phyloP scores from a whole-genome alignment of 768 basidiomycete genomes.

The Tubosaeta sp. region DNA sequence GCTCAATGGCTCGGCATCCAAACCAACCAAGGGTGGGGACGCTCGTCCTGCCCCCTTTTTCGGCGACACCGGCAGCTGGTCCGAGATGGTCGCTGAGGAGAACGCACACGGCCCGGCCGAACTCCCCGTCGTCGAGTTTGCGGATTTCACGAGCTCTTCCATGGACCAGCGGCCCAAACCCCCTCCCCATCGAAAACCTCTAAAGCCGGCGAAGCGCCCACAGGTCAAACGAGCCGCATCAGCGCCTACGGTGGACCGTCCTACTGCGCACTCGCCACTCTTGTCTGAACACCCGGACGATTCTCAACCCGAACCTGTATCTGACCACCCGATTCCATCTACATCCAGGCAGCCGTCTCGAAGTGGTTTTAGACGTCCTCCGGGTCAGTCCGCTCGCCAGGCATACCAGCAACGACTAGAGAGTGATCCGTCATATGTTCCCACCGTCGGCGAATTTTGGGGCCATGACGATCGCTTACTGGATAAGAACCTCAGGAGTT shows the following conservation, averaged over 20 bases:
- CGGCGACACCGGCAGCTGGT: constrained; percentile 58
- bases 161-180: constrained; percentile 32
- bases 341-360: constrained; percentile 33
- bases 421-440: constrained; percentile 83
- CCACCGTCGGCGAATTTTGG: constrained; percentile 91
- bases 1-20: constrained; percentile 19
- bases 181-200: constrained; percentile 37
- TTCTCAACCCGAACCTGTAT: constrained; percentile 16
- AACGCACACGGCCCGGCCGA: constrained; percentile 56
- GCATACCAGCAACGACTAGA: constrained; percentile 82
- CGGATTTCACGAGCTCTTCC: constrained; percentile 44
- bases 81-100: constrained; percentile 81
- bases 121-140: constrained; percentile 79
- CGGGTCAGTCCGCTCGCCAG: constrained; percentile 69
- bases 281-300: constrained; percentile 13
- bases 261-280: constrained; percentile 9
- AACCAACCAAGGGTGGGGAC: constrained; percentile 25
- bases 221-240: constrained; percentile 32
- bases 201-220: constrained; percentile 39
- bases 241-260: constrained; percentile 29
- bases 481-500: constrained; percentile 74
- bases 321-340: constrained; percentile 36
- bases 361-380: constrained; percentile 31
- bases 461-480: constrained; percentile 88
- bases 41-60: constrained; percentile 49